Evolutionary conservation across 352 stramenopile genomes (phyloP).

Genomic region (Elongisporangium anandrum): DNA sequence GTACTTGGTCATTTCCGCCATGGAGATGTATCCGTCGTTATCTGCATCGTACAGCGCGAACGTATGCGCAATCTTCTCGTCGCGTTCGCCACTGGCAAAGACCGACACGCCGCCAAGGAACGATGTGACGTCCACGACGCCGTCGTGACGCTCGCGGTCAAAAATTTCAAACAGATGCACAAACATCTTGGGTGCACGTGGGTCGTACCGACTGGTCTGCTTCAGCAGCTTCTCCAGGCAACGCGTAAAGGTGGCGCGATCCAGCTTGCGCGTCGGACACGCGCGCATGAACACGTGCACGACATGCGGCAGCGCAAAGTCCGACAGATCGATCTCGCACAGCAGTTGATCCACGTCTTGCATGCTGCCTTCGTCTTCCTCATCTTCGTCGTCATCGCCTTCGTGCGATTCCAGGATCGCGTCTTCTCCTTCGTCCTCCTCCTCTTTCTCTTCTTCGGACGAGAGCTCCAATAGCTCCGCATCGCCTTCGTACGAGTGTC

Average conservation of each 20-base stretch:
- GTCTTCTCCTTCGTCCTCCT: constrained; percentile 21
- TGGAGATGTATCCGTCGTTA: constrained; percentile 77
- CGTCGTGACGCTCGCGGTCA: constrained; percentile 36
- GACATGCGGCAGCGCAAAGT: constrained; percentile 81
- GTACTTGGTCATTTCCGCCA: constrained; percentile 86
- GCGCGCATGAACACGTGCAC: constrained; percentile 82
- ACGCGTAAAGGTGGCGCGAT: constrained; percentile 58
- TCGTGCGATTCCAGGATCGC: constrained; percentile 8
- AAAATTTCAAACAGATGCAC: constrained; percentile 78
- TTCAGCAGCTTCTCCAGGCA: constrained; percentile 69
- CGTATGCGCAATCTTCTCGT: constrained; percentile 80
- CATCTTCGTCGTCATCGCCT: constrained; percentile 16
- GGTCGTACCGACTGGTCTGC: constrained; percentile 64
- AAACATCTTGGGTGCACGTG: constrained; percentile 68
- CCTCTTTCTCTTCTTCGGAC: constrained; percentile 8
- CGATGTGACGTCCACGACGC: constrained; percentile 73
- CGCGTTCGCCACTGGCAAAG: constrained; percentile 71
- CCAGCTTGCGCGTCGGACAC: constrained; percentile 65
- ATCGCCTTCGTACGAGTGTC: constrained; percentile 15
- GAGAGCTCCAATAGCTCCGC: constrained; percentile 1
- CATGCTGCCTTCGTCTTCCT: constrained; percentile 8
- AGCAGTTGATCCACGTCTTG: constrained; percentile 38
- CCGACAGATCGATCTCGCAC: constrained; percentile 63
- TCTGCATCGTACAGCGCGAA: constrained; percentile 88
- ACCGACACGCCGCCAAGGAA: constrained; percentile 83